These are phyloP conservation scores for Heterobasidion occidentale DNA, from an alignment of 1,284 basidiomycete species.

Conservation along the genomic window DNA sequence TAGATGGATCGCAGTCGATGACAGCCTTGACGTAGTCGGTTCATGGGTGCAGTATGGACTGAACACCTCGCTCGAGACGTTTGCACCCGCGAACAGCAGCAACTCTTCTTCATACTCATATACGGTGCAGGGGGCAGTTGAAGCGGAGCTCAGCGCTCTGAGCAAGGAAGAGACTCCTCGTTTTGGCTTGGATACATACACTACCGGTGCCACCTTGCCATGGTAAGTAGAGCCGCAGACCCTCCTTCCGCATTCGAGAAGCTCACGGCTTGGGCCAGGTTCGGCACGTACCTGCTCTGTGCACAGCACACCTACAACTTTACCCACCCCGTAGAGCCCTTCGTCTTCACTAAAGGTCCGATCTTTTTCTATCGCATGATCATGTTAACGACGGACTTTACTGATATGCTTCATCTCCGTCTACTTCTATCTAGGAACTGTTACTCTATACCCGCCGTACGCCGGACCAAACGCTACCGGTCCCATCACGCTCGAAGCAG, in stretches of 20 bases:
- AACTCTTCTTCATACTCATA: background rate
- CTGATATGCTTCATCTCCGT: no score
- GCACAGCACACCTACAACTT: background rate
- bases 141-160: background rate
- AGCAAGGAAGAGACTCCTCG: background rate
- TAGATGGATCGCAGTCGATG: background rate
- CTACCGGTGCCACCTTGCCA: background rate
- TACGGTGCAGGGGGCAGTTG: background rate
- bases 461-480: background rate
- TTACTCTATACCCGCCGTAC: background rate
- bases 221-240: background rate
- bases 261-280: background rate
- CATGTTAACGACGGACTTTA: no score
- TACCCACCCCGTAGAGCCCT: background rate
- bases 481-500: background rate
- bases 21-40: background rate
- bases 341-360: background rate
- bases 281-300: background rate
- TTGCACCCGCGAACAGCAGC: background rate
- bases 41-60: background rate
- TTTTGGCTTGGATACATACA: background rate
- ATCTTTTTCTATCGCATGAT: no score
- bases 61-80: background rate
- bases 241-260: background rate
- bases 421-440: background rate